Evolutionary conservation across 495 filamentous ascomycete genomes (phyloP).

Genomic region (Durotheca rogersii): DNA sequence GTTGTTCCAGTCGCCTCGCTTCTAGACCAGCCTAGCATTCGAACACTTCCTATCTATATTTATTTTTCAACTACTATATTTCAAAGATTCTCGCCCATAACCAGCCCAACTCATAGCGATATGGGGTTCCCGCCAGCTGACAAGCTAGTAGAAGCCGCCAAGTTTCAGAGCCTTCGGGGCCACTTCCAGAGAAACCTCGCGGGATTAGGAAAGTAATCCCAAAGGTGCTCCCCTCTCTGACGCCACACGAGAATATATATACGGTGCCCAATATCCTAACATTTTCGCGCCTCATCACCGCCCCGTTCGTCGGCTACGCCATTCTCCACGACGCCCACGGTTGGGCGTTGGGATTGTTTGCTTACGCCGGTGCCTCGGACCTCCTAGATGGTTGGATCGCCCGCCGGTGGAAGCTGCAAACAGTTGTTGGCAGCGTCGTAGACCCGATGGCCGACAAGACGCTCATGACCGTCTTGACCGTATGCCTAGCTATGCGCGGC

Average conservation of each 20-base stretch:
- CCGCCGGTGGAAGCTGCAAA: slow-evolving; percentile 79
- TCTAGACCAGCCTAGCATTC: not conserved
- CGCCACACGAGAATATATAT: slow-evolving; percentile 87
- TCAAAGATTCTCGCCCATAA: too few species aligned
- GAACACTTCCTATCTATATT: not conserved
- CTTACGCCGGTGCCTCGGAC: slow-evolving; percentile 89
- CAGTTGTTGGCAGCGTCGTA: slow-evolving; percentile 93
- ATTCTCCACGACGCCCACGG: slow-evolving; percentile 78
- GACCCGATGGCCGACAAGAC: slow-evolving; percentile 97
- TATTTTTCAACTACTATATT: not conserved
- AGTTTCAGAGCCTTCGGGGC: not conserved
- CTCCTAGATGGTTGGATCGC: slow-evolving; percentile 91
- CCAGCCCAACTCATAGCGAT: not conserved
- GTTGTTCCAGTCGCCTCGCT: slow-evolving; percentile 6
- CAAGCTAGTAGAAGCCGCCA: not conserved
- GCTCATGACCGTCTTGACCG: slow-evolving; percentile 88
- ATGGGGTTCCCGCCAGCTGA: slow-evolving; percentile 6
- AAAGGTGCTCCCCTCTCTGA: slow-evolving; percentile 54
- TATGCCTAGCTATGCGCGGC: slow-evolving; percentile 77
- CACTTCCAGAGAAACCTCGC: slow-evolving; percentile 5
- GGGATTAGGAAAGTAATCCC: slow-evolving; percentile 33
- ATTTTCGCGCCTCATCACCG: slow-evolving; percentile 77
- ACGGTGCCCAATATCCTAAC: slow-evolving; percentile 92
- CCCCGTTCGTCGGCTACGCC: slow-evolving; percentile 86
- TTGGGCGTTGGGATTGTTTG: slow-evolving; percentile 78